Conservation (phyloP, 164 flowering plant genomes). For the Dillenia suffruticosa region DNA sequence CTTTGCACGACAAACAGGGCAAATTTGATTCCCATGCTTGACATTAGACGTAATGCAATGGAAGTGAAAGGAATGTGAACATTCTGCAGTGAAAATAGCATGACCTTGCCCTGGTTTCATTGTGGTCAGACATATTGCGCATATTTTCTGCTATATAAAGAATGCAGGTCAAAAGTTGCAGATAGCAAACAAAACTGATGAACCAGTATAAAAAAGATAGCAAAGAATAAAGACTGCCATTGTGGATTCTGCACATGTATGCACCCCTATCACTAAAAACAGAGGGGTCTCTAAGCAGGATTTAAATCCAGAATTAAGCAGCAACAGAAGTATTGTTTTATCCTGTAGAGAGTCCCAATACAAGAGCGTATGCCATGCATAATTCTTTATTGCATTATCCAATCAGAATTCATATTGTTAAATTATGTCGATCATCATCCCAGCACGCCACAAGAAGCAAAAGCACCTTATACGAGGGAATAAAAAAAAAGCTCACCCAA, state of each 20-base stretch:
- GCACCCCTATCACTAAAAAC: not conserved
- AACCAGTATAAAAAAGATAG: not conserved
- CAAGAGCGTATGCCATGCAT: too few relatives aligned
- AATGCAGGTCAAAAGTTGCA: slow-evolving; percentile 5
- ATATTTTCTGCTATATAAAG: slow-evolving; percentile 54
- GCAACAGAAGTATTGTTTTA: too few relatives aligned
- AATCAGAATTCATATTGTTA: too few relatives aligned
- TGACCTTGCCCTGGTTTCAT: slow-evolving; percentile 88
- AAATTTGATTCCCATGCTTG: slow-evolving; percentile 78
- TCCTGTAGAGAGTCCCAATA: too few relatives aligned
- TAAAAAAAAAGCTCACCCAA: too few relatives aligned
- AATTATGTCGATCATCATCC: too few relatives aligned
- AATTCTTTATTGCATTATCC: too few relatives aligned
- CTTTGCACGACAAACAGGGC: slow-evolving; percentile 93
- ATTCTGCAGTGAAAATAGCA: slow-evolving; percentile 96
- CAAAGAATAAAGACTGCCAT: not conserved
- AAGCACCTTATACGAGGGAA: too few relatives aligned
- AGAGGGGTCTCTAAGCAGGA: too few relatives aligned
- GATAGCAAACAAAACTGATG: not conserved
- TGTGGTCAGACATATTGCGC: slow-evolving; percentile 78
- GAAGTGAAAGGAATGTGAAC: slow-evolving; percentile 91
- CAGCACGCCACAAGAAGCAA: too few relatives aligned
- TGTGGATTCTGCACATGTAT: not conserved
- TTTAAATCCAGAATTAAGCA: too few relatives aligned
- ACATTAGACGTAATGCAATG: slow-evolving; percentile 91